Evolutionary conservation across 345 rosid genomes (phyloP).

Genomic region (Bruguiera gymnorhiza): DNA sequence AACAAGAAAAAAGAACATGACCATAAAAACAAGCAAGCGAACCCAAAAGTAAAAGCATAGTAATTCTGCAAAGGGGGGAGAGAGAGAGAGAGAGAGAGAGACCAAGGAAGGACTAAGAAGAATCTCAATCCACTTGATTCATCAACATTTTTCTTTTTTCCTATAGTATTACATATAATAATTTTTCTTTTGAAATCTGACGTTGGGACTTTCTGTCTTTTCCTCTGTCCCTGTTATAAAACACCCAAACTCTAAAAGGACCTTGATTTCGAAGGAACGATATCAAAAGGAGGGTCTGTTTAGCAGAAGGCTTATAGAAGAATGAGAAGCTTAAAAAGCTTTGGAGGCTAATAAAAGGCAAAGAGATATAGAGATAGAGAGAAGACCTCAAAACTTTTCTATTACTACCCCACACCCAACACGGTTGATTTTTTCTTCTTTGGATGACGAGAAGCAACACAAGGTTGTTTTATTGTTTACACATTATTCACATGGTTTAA

Average conservation of each 20-base stretch:
- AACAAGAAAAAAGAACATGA: conserved; percentile 4
- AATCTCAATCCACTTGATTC: conserved; percentile 29
- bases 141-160: conserved; percentile 1
- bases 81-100: neutral
- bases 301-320: conserved; percentile 15
- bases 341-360: conserved; percentile 13
- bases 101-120: neutral
- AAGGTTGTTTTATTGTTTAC: conserved; percentile 19
- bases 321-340: conserved; percentile 24
- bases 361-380: conserved; percentile 15
- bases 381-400: conserved; percentile 25
- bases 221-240: conserved; percentile 47
- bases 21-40: conserved; percentile 18
- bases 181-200: conserved; percentile 35
- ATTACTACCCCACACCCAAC: conserved; percentile 30
- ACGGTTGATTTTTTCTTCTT: conserved; percentile 2
- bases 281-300: conserved; percentile 31
- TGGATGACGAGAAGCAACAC: no score
- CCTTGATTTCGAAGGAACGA: conserved; percentile 42
- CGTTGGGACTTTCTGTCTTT: conserved; percentile 44
- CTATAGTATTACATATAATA: neutral
- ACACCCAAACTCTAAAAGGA: conserved; percentile 64
- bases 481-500: neutral
- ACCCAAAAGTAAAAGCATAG: conserved; percentile 17
- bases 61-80: conserved; percentile 19